Conservation (phyloP, 2,329 filamentous ascomycete species). For the Colletotrichum musicola region DNA sequence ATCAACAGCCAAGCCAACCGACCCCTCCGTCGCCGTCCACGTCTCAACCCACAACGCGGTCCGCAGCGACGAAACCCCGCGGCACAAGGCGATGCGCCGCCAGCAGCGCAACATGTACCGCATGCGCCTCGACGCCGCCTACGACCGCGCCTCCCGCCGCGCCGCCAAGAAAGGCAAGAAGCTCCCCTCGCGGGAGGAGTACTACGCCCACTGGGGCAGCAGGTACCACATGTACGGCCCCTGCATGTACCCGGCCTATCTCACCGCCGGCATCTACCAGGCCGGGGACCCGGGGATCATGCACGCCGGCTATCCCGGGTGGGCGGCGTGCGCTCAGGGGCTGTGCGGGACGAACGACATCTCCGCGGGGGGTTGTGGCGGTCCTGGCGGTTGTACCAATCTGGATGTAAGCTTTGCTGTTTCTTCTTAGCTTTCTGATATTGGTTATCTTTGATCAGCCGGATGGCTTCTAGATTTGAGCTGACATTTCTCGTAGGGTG, state of each 20-base stretch:
- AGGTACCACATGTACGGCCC: conserved; percentile 63
- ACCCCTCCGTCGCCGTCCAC: conserved; percentile 65
- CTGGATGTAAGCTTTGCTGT: conserved; percentile 11
- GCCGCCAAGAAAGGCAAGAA: conserved; percentile 63
- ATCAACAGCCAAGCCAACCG: conserved; percentile 48
- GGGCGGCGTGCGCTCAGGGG: conserved; percentile 46
- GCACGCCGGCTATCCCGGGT: conserved; percentile 48
- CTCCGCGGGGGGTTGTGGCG: conserved; percentile 59
- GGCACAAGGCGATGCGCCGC: conserved; percentile 46
- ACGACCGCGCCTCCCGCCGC: conserved; percentile 64
- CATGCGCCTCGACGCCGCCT: conserved; percentile 64
- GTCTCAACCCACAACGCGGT: conserved; percentile 82
- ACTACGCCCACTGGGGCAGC: conserved; percentile 68
- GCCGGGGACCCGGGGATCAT: conserved; percentile 55
- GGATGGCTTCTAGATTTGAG: neutral
- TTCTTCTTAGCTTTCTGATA: too few species aligned
- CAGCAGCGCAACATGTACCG: conserved; percentile 53
- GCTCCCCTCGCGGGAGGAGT: conserved; percentile 61
- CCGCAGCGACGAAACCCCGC: conserved; percentile 41
- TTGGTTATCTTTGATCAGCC: too few species aligned
- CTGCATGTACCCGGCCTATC: conserved; percentile 57
- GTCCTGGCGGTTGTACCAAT: conserved; percentile 49
- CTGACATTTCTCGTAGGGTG: conserved; percentile 7
- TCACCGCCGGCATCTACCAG: conserved; percentile 60
- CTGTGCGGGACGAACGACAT: conserved; percentile 46